A percentile compares a stretch with the other conserved stretches of the same genome.
Conservation (phyloP, 2,329 filamentous ascomycete genomes). For the Verticillium longisporum region DNA sequence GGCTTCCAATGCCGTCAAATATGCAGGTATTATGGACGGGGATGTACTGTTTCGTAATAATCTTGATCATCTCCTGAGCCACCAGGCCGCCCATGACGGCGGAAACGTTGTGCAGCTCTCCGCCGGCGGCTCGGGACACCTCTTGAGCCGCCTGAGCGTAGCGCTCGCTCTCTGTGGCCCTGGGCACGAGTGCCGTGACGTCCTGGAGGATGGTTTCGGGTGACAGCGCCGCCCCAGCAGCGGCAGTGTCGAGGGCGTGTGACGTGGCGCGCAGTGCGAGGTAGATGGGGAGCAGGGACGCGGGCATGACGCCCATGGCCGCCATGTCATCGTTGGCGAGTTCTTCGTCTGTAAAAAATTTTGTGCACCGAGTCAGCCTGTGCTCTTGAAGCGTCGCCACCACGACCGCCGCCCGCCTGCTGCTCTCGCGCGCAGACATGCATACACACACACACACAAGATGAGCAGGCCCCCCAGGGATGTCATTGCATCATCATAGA, state of each 20-base stretch:
- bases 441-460: too few relatives aligned
- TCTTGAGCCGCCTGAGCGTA: constrained; percentile 54
- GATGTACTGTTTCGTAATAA: constrained; percentile 67
- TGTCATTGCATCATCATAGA: neutral
- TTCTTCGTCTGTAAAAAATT: constrained; percentile 38
- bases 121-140: constrained; percentile 68
- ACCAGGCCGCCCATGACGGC: constrained; percentile 84
- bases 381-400: neutral
- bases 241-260: constrained; percentile 20
- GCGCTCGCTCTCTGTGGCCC: constrained; percentile 41
- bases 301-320: constrained; percentile 37
- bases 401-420: neutral
- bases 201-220: constrained; percentile 46
- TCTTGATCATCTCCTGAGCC: constrained; percentile 95
- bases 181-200: constrained; percentile 35
- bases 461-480: neutral
- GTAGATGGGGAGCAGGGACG: constrained; percentile 63
- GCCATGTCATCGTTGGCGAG: constrained; percentile 47
- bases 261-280: constrained; percentile 54
- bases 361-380: neutral
- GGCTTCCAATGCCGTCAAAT: constrained; percentile 61
- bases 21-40: constrained; percentile 66
- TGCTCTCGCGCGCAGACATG: neutral
- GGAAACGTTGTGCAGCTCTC: constrained; percentile 88
- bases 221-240: constrained; percentile 24